These are phyloP conservation scores for Colletotrichum simmondsii DNA, from an alignment of 2,329 filamentous ascomycete genomes.

Conservation along the genomic window DNA sequence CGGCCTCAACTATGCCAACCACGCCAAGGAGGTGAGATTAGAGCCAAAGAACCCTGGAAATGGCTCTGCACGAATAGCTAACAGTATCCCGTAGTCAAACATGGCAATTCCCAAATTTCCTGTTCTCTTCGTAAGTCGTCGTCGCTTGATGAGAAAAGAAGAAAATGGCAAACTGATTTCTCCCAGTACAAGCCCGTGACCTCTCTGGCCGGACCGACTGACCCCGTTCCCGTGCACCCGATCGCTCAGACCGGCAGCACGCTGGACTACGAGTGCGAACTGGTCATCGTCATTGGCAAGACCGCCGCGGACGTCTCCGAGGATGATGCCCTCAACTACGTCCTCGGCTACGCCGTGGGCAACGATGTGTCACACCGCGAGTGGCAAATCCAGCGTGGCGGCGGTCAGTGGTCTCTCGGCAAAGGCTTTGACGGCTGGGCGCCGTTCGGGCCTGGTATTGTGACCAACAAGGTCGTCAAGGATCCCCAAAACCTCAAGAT, in stretches of 20 bases:
- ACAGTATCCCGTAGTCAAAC: slow-evolving; percentile 56
- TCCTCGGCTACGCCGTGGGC: slow-evolving; percentile 79
- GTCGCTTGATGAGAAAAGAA: too few relatives aligned
- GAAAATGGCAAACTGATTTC: not conserved
- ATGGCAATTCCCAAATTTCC: slow-evolving; percentile 78
- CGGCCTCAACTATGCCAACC: slow-evolving; percentile 78
- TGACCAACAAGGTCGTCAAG: slow-evolving; percentile 63
- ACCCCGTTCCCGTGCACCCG: slow-evolving; percentile 73
- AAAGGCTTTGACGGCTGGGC: slow-evolving; percentile 84
- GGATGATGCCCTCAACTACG: slow-evolving; percentile 73
- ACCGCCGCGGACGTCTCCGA: slow-evolving; percentile 73
- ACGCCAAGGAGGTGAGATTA: slow-evolving; percentile 70
- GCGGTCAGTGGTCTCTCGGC: slow-evolving; percentile 76
- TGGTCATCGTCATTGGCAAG: slow-evolving; percentile 79
- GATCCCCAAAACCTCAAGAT: slow-evolving; percentile 69
- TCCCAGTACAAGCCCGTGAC: slow-evolving; percentile 74
- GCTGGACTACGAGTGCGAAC: slow-evolving; percentile 84
- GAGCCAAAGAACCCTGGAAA: not conserved
- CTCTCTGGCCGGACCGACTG: slow-evolving; percentile 70
- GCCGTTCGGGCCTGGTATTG: slow-evolving; percentile 78
- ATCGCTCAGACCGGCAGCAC: slow-evolving; percentile 74
- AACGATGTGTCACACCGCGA: slow-evolving; percentile 86
- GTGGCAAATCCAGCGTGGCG: slow-evolving; percentile 77
- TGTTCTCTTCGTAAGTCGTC: slow-evolving; percentile 71
- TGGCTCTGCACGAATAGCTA: not conserved